Percentiles rank a stretch among this genome's conserved stretches.
Evolutionary conservation across 78 protist species (phyloP).

Genomic region (Dictyostelium brefeldianum): DNA sequence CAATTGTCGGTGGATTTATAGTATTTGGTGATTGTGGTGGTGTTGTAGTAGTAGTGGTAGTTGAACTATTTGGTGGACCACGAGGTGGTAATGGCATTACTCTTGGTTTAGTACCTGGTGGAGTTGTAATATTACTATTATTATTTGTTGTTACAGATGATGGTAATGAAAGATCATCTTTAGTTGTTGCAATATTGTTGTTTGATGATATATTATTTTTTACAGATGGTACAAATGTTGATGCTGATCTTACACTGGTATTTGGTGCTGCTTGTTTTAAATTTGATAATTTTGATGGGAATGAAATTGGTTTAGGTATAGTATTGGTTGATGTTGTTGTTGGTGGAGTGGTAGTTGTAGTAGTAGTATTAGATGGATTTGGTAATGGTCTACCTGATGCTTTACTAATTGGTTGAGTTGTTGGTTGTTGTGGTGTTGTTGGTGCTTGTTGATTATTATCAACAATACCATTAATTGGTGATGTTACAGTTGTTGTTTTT

Average conservation of each 20-base stretch:
- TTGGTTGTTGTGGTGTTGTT: slow-evolving; percentile 24
- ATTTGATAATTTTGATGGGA: slow-evolving; percentile 18
- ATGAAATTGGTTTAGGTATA: slow-evolving; percentile 22
- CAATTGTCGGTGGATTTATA: neutral
- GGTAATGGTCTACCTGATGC: slow-evolving; percentile 1
- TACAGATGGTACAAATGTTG: slow-evolving; percentile 35
- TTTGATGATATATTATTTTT: neutral
- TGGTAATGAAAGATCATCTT: slow-evolving; percentile 10
- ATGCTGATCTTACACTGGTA: slow-evolving; percentile 4
- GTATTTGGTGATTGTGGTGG: slow-evolving; percentile 15
- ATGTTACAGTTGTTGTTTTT: slow-evolving; percentile 4
- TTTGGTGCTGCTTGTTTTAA: slow-evolving; percentile 7
- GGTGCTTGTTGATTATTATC: neutral
- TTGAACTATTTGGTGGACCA: neutral
- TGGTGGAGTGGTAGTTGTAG: neutral
- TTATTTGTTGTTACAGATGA: neutral
- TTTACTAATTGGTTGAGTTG: neutral
- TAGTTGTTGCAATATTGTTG: neutral
- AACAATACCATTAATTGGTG: neutral
- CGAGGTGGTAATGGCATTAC: slow-evolving; percentile 24
- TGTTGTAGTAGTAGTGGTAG: neutral
- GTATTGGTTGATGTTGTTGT: neutral
- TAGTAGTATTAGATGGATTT: neutral
- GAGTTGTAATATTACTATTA: neutral
- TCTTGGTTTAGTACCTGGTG: slow-evolving; percentile 14